Evolutionary conservation across 495 filamentous ascomycete species (phyloP).

Genomic region (Physcia stellaris): DNA sequence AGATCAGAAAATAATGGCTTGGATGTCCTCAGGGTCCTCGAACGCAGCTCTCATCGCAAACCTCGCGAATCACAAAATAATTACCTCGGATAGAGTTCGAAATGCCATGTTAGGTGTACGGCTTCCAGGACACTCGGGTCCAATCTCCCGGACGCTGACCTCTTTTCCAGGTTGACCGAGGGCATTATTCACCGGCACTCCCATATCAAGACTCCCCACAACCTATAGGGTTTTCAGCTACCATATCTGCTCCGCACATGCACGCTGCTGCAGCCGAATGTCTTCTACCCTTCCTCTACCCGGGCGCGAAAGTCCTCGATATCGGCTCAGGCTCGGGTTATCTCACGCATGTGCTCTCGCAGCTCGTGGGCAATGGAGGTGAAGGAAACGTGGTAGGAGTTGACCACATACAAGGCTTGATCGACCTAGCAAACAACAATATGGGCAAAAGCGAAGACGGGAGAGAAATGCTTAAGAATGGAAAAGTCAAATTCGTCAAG

Average conservation of each 20-base stretch:
- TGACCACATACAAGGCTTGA: slow-evolving; percentile 73
- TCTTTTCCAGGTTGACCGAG: slow-evolving; percentile 81
- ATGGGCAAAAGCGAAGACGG: slow-evolving; percentile 63
- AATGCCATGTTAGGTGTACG: slow-evolving; percentile 64
- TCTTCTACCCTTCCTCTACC: slow-evolving; percentile 43
- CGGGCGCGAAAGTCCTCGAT: slow-evolving; percentile 55
- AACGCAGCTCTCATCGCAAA: slow-evolving; percentile 74
- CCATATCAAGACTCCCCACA: slow-evolving; percentile 90
- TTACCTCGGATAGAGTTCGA: slow-evolving; percentile 56
- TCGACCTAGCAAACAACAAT: slow-evolving; percentile 59
- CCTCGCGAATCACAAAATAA: slow-evolving; percentile 54
- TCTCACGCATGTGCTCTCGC: slow-evolving; percentile 77
- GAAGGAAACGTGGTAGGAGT: slow-evolving; percentile 60
- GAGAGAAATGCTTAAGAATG: slow-evolving; percentile 39
- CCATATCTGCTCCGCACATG: slow-evolving; percentile 96
- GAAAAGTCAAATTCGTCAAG: slow-evolving; percentile 56
- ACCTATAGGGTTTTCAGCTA: slow-evolving; percentile 72
- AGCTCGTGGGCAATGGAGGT: slow-evolving; percentile 47
- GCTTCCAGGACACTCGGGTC: neutral
- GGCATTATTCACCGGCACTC: slow-evolving; percentile 53
- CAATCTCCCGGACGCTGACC: too few relatives aligned
- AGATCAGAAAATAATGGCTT: slow-evolving; percentile 56
- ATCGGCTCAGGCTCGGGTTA: slow-evolving; percentile 88
- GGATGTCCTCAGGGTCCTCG: slow-evolving; percentile 65
- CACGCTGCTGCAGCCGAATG: slow-evolving; percentile 68